phyloP scores from a whole-genome alignment of 179 eudicot genomes.

The Dionaea muscipula region DNA sequence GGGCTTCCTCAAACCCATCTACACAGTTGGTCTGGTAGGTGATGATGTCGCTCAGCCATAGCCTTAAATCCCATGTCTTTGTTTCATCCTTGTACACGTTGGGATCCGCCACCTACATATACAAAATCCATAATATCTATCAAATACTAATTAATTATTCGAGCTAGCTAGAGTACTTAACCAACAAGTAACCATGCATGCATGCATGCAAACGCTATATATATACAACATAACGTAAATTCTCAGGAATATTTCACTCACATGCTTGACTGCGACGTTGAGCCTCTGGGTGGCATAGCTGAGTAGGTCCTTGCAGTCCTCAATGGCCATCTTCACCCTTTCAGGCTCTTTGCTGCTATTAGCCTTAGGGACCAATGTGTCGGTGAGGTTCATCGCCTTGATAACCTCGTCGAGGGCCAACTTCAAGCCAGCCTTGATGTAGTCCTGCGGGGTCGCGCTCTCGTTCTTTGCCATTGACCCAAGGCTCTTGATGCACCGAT shows the following conservation, averaged over 20 bases:
- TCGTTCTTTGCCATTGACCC: conserved; percentile 24
- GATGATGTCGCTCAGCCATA: conserved; percentile 28
- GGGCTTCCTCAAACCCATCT: conserved; percentile 23
- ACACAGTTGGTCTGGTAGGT: conserved; percentile 20
- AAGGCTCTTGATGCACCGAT: conserved; percentile 23
- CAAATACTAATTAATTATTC: too few relatives aligned
- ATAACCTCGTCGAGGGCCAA: conserved; percentile 20
- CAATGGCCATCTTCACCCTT: conserved; percentile 15
- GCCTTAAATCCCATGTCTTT: conserved; percentile 21
- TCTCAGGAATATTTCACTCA: neutral
- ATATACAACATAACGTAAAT: too few relatives aligned
- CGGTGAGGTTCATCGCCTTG: conserved; percentile 19
- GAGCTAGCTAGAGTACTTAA: too few relatives aligned
- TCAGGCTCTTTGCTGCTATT: conserved; percentile 16
- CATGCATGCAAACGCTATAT: too few relatives aligned
- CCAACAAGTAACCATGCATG: too few relatives aligned
- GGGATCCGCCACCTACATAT: conserved; percentile 9
- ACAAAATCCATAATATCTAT: too few relatives aligned
- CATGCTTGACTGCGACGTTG: conserved; percentile 10
- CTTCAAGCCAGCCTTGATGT: conserved; percentile 21
- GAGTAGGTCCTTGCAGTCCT: conserved; percentile 19
- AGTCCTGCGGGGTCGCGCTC: conserved; percentile 28
- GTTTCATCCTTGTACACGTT: conserved; percentile 8
- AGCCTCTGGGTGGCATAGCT: conserved; percentile 18
- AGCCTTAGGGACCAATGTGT: conserved; percentile 18